Evolutionary conservation across 1,139 yeast species (phyloP), one percentile per base, ranked within the genome.

Genomic region (Pichiaceae sp.): DNA sequence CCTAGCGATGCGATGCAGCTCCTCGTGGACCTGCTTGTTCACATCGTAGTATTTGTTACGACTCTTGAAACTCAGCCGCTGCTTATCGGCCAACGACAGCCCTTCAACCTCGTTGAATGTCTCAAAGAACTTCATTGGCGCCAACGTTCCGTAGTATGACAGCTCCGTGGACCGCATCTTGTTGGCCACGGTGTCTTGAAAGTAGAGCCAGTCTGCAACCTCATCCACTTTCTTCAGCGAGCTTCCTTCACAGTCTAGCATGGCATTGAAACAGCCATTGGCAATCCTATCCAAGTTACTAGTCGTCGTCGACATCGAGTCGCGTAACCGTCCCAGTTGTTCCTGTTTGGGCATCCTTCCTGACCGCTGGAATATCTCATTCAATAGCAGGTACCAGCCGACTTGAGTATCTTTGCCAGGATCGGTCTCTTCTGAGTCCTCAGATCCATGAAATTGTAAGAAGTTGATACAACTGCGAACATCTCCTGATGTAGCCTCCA

Each of bases 381-480:
- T 75, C 2, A 76, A 73, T 38, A 78, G 54, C 11, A 68, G 57
- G 52, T 67, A 80, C 91, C 91, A 81, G 4, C 72, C 61, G 29
- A 75, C 46, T 37, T 72, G 75, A 11, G 64, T 46, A 53, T 80
- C 89, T 52, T 77, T 78, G 26, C 57, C 55, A 8, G 57, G 43
- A 39, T 17, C 49, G 54, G 14, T 47, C 36, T 17, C 38, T 36
- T 5, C 28, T 35, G 17, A 47, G 23, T 20, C 15, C 17, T 29
- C 40, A 14, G 57, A 45, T 14, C 70, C 63, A 38, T 69, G 72
- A 51, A 89, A 87, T 50, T 91, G 98, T 30, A 91, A 59, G 49
- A 81, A 73, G 53, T 91, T 91, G 34, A 91, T 66, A 54, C 96
- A 82, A 27, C 89, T 85, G 47, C 98, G 65, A 24, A 91, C 68